Percentiles rank a stretch among this genome's conserved stretches.
phyloP scores from a whole-genome alignment of 2,329 filamentous ascomycete species.

The Stagonosporopsis chrysanthemi region DNA sequence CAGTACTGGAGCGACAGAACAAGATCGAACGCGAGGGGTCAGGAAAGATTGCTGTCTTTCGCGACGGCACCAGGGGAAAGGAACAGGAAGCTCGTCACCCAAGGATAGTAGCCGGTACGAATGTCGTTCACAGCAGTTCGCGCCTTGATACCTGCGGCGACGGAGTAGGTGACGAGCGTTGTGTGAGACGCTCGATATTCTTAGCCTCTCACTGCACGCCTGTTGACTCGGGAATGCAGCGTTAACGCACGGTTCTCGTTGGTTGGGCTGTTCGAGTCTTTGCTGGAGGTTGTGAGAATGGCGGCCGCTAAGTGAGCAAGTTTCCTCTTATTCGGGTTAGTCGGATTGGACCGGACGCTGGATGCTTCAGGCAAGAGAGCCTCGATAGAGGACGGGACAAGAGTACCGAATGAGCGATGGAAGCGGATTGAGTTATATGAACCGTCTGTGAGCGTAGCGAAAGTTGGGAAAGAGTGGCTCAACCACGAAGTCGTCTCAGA shows the following conservation, averaged over 20 bases:
- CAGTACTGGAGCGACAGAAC: constrained; percentile 24
- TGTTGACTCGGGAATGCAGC: constrained; percentile 24
- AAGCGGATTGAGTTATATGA: constrained; percentile 2
- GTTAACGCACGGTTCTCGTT: constrained; percentile 31
- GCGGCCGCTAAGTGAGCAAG: constrained; percentile 21
- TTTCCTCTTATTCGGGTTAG: constrained; percentile 21
- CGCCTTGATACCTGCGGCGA: constrained; percentile 18
- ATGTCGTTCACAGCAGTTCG: constrained; percentile 17
- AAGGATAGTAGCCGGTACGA: constrained; percentile 9
- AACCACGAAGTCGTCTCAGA: constrained; percentile 13
- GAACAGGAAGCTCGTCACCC: constrained; percentile 12
- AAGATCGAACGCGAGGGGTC: constrained; percentile 8
- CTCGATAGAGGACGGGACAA: constrained; percentile 16
- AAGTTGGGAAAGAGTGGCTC: not conserved
- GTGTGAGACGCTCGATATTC: constrained; percentile 20
- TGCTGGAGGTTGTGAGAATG: constrained; percentile 22
- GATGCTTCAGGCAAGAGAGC: constrained; percentile 20
- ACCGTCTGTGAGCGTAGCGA: not conserved
- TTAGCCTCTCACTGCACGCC: constrained; percentile 23
- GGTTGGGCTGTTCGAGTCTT: constrained; percentile 26
- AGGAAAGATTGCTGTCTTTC: constrained; percentile 11
- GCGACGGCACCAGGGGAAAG: constrained; percentile 18
- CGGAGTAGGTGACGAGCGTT: constrained; percentile 20
- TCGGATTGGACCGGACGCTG: constrained; percentile 21
- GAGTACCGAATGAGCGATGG: constrained; percentile 19